phyloP scores from a whole-genome alignment of 805 yeast genomes.

The Zygosaccharomyces pseudorouxii region DNA sequence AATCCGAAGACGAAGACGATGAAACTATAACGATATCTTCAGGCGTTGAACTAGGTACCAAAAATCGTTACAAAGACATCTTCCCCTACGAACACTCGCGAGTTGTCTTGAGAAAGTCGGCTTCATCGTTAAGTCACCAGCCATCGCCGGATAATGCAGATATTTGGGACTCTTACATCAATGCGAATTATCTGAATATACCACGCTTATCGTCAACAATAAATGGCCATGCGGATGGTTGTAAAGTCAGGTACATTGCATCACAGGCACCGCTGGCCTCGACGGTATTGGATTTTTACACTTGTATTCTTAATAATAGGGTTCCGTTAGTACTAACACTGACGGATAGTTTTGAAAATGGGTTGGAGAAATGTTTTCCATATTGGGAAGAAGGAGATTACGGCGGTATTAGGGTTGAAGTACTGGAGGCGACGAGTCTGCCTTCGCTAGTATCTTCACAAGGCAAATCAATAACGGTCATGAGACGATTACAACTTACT shows the following conservation, averaged over 20 bases:
- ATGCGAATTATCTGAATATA: constrained; percentile 66
- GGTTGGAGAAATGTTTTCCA: constrained; percentile 73
- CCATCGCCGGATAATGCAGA: constrained; percentile 19
- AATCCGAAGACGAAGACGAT: constrained; percentile 23
- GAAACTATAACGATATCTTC: constrained; percentile 46
- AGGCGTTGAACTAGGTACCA: constrained; percentile 76
- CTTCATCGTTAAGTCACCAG: constrained; percentile 1
- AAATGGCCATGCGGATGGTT: constrained; percentile 21
- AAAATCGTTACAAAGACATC: constrained; percentile 84
- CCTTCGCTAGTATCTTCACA: constrained; percentile 1
- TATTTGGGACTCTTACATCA: constrained; percentile 59
- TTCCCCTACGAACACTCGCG: constrained; percentile 83
- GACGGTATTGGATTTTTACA: constrained; percentile 84
- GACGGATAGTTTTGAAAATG: constrained; percentile 71
- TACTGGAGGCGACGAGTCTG: constrained; percentile 23
- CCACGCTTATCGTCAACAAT: constrained; percentile 16
- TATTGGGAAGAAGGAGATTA: constrained; percentile 70
- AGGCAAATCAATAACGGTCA: constrained; percentile 9
- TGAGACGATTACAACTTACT: constrained; percentile 40
- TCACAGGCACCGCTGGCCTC: constrained; percentile 80
- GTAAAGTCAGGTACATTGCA: constrained; percentile 59
- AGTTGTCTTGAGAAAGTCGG: constrained; percentile 48
- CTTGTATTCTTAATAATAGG: constrained; percentile 59
- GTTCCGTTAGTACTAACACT: constrained; percentile 68
- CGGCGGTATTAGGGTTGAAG: constrained; percentile 27